phyloP scores from a whole-genome alignment of 805 yeast species.

The Yamadazyma nakazawae region DNA sequence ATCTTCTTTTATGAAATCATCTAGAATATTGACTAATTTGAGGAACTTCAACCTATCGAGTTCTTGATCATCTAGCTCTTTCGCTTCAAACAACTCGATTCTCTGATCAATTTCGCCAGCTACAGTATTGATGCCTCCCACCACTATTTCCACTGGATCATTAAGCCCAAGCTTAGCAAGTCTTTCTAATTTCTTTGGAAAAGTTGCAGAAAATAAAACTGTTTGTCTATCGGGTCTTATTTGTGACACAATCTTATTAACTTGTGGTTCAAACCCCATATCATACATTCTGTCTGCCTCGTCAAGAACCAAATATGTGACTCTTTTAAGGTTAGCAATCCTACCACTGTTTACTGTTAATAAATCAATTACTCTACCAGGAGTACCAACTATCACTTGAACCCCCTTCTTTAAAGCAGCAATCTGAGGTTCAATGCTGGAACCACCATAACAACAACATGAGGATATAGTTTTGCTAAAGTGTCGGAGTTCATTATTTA shows the following conservation, averaged over 20 bases:
- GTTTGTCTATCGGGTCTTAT: slow-evolving; percentile 86
- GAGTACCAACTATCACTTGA: slow-evolving; percentile 86
- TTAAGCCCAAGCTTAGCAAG: slow-evolving; percentile 64
- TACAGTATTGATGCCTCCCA: slow-evolving; percentile 78
- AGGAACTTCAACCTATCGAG: slow-evolving; percentile 46
- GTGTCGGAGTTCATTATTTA: slow-evolving; percentile 58
- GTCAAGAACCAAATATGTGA: slow-evolving; percentile 83
- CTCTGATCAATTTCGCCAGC: slow-evolving; percentile 76
- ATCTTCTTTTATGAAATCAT: slow-evolving; percentile 33
- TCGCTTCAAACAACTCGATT: slow-evolving; percentile 53
- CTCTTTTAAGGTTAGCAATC: slow-evolving; percentile 60
- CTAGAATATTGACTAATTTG: slow-evolving; percentile 53
- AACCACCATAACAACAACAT: slow-evolving; percentile 88
- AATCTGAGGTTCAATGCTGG: slow-evolving; percentile 78
- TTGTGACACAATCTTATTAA: slow-evolving; percentile 70
- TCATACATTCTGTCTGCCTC: slow-evolving; percentile 98
- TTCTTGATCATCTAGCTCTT: slow-evolving; percentile 42
- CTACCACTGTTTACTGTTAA: slow-evolving; percentile 80
- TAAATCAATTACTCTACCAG: slow-evolving; percentile 90
- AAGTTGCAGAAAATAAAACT: slow-evolving; percentile 90
- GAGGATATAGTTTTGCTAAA: slow-evolving; percentile 56
- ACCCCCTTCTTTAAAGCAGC: slow-evolving; percentile 73
- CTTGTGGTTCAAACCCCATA: slow-evolving; percentile 96
- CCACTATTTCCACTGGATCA: slow-evolving; percentile 70
- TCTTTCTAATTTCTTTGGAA: slow-evolving; percentile 74